Evolutionary conservation across 2,329 filamentous ascomycete genomes (phyloP).

Genomic region (Diaporthe sp.): DNA sequence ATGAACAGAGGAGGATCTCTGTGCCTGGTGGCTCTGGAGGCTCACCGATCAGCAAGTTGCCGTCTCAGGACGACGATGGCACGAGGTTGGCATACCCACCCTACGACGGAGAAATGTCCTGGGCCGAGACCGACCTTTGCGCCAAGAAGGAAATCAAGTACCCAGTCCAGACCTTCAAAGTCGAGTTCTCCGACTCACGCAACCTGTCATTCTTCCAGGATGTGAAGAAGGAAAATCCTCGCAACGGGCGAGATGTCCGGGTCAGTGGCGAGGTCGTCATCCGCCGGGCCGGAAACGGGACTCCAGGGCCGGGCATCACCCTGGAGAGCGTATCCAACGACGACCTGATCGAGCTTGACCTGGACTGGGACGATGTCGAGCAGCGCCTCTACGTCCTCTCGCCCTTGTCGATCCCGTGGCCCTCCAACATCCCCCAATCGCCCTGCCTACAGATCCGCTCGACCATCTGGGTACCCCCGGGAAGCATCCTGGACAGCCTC

Average conservation of each 20-base stretch:
- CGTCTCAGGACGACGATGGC: constrained; percentile 36
- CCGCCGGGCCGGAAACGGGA: constrained; percentile 47
- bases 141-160: constrained; percentile 41
- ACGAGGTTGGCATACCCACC: constrained; percentile 41
- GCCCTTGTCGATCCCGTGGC: constrained; percentile 45
- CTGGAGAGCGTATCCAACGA: constrained; percentile 59
- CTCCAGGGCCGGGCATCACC: constrained; percentile 50
- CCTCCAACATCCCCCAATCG: neutral
- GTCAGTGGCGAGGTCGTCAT: constrained; percentile 59
- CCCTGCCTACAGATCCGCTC: constrained; percentile 61
- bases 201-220: constrained; percentile 54
- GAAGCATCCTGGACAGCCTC: constrained; percentile 50
- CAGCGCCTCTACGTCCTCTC: constrained; percentile 54
- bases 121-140: constrained; percentile 36
- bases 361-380: constrained; percentile 45
- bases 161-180: constrained; percentile 42
- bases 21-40: constrained; percentile 22
- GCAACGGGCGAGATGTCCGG: constrained; percentile 45
- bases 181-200: constrained; percentile 49
- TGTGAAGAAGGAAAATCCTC: constrained; percentile 38
- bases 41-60: constrained; percentile 26
- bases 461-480: constrained; percentile 58
- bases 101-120: constrained; percentile 39
- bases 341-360: constrained; percentile 48
- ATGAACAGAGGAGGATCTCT: constrained; percentile 16